Evolutionary conservation across 1,284 basidiomycete genomes (phyloP), one percentile per base, ranked within the genome.

Genomic region (Sporisorium iseilematis-ciliati): DNA sequence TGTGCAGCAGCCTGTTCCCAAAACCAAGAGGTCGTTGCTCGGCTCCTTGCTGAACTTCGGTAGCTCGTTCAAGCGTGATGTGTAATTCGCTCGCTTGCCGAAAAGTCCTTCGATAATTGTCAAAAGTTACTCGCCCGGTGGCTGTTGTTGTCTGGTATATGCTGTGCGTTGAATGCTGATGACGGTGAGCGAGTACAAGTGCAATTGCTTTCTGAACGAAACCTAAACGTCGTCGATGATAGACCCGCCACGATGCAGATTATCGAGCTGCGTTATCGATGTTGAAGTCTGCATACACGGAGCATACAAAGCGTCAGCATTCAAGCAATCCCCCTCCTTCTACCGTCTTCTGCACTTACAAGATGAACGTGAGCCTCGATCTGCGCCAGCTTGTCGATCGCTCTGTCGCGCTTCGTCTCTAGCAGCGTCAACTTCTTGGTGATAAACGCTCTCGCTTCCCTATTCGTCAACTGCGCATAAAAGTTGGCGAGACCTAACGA

Each of bases 311-410:
- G 4, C 7, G 54, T 45, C 35, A 51, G 51, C 16, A 1, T 21
- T n/a, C n/a, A n/a, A 38, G 14, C 51, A 11, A 31, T 16, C 14
- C 2, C 33, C 31, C 2, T 20, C 45, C 29, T 3, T n/a, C 35
- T 38, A 16, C 16, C 29, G 4, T 38, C 14, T 2, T 16, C 35
- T 3, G 35, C 23, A 66, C 65, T 42, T 63, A 71, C 72, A 10
- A 77, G 65, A 43, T 77, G 75, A 16, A 77, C 64, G 25, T 77
- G 75, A 14, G 75, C 75, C 29, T 77, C 75, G 45, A 77, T 77
- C 58, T 77, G 64, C 2, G 75, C 70, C 2, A 77, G 50, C 56
- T 74, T 70, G 45, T 77, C 75, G 21, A 70, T 57, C 35, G 70
- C 71, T 42, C 62, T 45, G 21, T 74, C 75, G 5, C 64, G 54